Evolutionary conservation across 208 protist genomes (phyloP), one percentile per base, ranked within the genome.

Genomic region (Acanthamoeba healyi): DNA sequence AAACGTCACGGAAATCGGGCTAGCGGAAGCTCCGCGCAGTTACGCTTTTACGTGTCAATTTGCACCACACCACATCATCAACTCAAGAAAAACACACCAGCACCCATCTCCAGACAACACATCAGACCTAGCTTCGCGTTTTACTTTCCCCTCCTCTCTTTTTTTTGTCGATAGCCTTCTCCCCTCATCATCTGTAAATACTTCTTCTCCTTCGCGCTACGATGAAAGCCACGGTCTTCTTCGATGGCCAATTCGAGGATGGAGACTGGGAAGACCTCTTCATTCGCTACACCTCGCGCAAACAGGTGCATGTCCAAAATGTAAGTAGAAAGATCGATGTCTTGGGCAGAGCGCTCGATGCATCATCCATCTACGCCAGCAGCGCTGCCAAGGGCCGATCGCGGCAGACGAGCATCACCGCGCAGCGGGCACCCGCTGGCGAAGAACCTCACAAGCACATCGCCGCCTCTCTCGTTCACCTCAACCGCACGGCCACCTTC

Each of bases 181-280:
- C 24, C 5, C n/a, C 29, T 36, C 2, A 54, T 54, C 49, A 54
- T 15, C 6, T 15, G 49, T 19, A 6, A 54, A 54, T 15, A 70
- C 61, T 7, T 46, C 70, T n/a, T n/a, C n/a, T n/a, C n/a, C n/a
- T n/a, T n/a, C n/a, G n/a, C 29, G 9, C 29, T 22, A 74, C 65
- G 65, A 58, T 58, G 44, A 86, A 86, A 58, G 77, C 77, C 12
- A 58, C 77, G 5, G 77, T 86, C 29, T 86, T 86, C 77, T 38
- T 61, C n/a, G 77, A 86, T 58, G 77, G 19, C 12, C 22, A 58
- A 14, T 86, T 86, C 44, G 22, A 19, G n/a, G 46, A 34, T 14
- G 77, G 7, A 24, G 77, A 86, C 24, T 86, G 77, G 77, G 77
- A 86, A 24, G 77, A 34, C 38, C 12, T 49, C 22, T 3, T 58